Conservation (phyloP, 768 basidiomycete genomes). For the Rhodotorula kratochvilovae region DNA sequence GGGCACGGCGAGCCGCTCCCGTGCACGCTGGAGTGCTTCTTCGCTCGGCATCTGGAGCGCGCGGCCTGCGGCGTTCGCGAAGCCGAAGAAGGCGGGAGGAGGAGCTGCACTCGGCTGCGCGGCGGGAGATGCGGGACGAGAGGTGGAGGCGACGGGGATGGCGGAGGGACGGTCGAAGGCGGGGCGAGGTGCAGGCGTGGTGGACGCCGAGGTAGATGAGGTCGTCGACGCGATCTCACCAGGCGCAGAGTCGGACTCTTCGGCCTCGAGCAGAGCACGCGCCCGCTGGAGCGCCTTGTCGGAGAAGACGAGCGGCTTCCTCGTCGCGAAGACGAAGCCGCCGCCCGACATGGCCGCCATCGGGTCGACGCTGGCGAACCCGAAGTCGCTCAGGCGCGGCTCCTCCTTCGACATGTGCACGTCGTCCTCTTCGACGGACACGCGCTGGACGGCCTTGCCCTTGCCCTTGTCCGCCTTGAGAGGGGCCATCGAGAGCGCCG, state of each 20-base stretch:
- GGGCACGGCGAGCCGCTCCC: not conserved
- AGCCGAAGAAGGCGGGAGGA: slow-evolving; percentile 2
- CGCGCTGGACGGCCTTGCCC: not conserved
- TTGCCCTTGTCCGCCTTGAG: not conserved
- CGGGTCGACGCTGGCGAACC: not conserved
- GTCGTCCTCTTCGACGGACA: not conserved
- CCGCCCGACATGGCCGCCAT: not conserved
- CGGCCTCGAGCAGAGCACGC: not conserved
- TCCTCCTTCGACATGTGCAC: not conserved
- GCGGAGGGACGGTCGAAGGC: too few species aligned
- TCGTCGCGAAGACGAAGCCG: slow-evolving; percentile 19
- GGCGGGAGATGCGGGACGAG: not conserved
- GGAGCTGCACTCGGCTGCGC: not conserved
- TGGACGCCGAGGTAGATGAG: not conserved
- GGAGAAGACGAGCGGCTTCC: slow-evolving; percentile 20
- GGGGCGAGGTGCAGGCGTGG: not conserved
- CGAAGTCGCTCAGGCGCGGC: slow-evolving; percentile 13
- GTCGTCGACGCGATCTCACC: not conserved
- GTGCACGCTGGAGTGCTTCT: slow-evolving; percentile 1
- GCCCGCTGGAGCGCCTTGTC: slow-evolving; percentile 14
- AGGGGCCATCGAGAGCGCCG: slow-evolving; percentile 2
- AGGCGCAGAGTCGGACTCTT: not conserved
- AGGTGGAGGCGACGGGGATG: not conserved
- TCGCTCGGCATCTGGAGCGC: slow-evolving; percentile 11
- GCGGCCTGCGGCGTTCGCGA: slow-evolving; percentile 5